Evolutionary conservation across 768 basidiomycete species (phyloP).

Genomic region (Xerocomellus amylosporus): DNA sequence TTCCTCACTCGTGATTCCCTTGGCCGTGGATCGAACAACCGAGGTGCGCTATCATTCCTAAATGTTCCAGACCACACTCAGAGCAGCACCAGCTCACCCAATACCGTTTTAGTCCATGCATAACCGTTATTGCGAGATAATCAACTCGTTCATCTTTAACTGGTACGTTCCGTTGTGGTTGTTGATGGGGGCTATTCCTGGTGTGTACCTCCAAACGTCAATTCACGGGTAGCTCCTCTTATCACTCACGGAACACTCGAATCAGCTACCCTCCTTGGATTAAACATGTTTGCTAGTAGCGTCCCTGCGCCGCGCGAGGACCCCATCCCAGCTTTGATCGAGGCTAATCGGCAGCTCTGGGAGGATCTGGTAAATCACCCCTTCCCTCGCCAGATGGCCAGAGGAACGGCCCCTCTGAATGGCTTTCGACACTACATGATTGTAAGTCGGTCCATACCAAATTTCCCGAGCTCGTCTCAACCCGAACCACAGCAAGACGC

Average conservation of each 20-base stretch:
- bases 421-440: not conserved
- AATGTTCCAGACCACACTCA: not conserved
- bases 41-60: not conserved
- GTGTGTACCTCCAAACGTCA: not conserved
- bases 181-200: not conserved
- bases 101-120: not conserved
- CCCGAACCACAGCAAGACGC: not conserved
- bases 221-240: not conserved
- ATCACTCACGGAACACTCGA: not conserved
- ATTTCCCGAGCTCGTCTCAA: not conserved
- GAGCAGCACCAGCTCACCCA: not conserved
- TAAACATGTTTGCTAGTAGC: not conserved
- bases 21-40: no score
- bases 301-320: not conserved
- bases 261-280: not conserved
- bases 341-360: not conserved
- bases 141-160: not conserved
- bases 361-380: not conserved
- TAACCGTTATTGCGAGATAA: not conserved
- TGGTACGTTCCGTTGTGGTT: not conserved
- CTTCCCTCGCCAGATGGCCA: not conserved
- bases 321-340: not conserved
- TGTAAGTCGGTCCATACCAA: not conserved
- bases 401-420: not conserved
- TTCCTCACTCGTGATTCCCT: not conserved